A percentile compares a stretch with the other conserved stretches of the same genome.
phyloP scores from a whole-genome alignment of 345 rosid species.

The Conringia planisiliqua region DNA sequence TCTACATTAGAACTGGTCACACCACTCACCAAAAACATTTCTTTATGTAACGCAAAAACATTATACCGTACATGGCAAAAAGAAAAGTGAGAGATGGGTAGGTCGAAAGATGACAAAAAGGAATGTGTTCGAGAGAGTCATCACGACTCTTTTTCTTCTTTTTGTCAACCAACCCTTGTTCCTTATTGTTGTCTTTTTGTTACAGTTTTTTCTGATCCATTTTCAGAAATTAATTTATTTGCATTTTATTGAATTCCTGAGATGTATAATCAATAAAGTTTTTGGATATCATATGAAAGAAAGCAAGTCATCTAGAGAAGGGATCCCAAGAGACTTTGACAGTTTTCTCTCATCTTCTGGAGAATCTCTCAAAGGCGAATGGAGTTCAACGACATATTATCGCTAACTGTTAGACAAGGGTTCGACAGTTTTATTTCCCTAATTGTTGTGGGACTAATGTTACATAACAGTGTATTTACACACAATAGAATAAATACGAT shows the following conservation, averaged over 20 bases:
- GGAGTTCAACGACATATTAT: neutral
- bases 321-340: neutral
- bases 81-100: neutral
- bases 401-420: neutral
- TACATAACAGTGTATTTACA: slow-evolving; percentile 13
- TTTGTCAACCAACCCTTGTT: neutral
- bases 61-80: neutral
- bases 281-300: neutral
- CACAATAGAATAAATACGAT: neutral
- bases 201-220: neutral
- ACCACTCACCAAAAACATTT: neutral
- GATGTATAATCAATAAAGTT: neutral
- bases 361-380: neutral
- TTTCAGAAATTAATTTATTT: neutral
- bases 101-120: neutral
- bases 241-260: neutral
- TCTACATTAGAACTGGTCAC: neutral
- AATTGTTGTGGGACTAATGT: neutral
- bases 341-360: neutral
- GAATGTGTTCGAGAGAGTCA: neutral
- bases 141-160: neutral
- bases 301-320: neutral
- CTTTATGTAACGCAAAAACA: neutral
- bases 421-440: neutral
- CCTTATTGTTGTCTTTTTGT: neutral